Evolutionary conservation across 1,139 yeast genomes (phyloP).

Genomic region (Scheffersomyces quercinus): DNA sequence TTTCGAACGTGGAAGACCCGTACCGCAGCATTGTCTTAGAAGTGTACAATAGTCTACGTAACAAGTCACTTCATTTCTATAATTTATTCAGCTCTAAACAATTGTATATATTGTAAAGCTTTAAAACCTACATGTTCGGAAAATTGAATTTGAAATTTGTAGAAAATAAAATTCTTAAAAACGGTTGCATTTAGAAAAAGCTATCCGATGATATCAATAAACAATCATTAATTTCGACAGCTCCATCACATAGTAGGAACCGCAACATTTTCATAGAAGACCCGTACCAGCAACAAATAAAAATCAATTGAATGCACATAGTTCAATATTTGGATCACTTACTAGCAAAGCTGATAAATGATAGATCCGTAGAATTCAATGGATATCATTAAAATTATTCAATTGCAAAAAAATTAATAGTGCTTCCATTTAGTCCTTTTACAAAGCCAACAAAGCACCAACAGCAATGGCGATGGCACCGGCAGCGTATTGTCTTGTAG

Average conservation of each 20-base stretch:
- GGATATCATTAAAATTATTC: no score
- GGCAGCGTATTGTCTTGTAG: slow-evolving; percentile 29
- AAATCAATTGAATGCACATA: no score
- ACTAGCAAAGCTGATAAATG: no score
- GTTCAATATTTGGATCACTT: no score
- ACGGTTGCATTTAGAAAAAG: neutral
- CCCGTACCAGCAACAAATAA: no score
- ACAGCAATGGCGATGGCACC: slow-evolving; percentile 55
- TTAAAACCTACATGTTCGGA: neutral
- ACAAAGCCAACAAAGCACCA: slow-evolving; percentile 55
- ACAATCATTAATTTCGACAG: neutral
- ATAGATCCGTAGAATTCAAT: no score
- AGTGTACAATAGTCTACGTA: no score
- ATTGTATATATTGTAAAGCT: neutral
- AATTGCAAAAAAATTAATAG: no score
- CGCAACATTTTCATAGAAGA: no score
- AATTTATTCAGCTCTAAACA: neutral
- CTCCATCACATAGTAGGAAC: no score
- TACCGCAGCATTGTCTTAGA: no score
- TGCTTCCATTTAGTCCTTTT: slow-evolving; percentile 17
- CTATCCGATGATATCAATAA: neutral
- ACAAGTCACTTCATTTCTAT: neutral
- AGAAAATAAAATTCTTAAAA: neutral
- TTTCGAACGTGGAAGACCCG: no score
- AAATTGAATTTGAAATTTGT: neutral